Conservation (phyloP, 306 rosid species). For the Casuarina cunninghamiana region DNA sequence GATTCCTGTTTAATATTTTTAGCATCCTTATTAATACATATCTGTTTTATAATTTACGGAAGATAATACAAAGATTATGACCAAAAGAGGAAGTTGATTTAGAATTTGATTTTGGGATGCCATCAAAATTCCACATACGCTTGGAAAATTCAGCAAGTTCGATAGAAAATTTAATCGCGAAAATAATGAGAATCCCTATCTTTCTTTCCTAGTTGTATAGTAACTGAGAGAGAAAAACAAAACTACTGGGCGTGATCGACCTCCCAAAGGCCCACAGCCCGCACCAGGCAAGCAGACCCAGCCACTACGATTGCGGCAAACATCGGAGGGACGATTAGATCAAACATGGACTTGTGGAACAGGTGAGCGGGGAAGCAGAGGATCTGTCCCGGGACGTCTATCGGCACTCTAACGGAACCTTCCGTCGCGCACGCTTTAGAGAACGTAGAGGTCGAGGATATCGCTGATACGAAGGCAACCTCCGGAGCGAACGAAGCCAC, state of each 20-base stretch:
- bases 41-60: no score
- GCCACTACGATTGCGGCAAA: slow-evolving; percentile 65
- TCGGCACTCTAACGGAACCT: slow-evolving; percentile 59
- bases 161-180: not conserved
- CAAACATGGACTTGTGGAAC: slow-evolving; percentile 50
- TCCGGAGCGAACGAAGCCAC: slow-evolving; percentile 72
- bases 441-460: slow-evolving; percentile 58
- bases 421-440: slow-evolving; percentile 39
- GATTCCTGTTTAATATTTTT: no score
- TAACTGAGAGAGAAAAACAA: not conserved
- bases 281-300: slow-evolving; percentile 59
- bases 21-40: no score
- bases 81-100: no score
- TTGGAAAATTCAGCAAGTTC: no score
- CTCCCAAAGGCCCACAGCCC: slow-evolving; percentile 60
- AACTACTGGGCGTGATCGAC: slow-evolving; percentile 23
- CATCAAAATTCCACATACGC: not conserved
- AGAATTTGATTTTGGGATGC: not conserved
- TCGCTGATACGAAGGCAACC: slow-evolving; percentile 66
- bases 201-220: not conserved
- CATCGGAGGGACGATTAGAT: slow-evolving; percentile 58
- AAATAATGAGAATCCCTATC: not conserved
- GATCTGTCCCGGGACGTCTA: slow-evolving; percentile 63
- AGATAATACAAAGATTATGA: no score
- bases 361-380: slow-evolving; percentile 59